A percentile compares a stretch with the other conserved stretches of the same genome.
Conservation (phyloP, 371 early-diverging fungal genomes). For the Mortierella sp. region DNA sequence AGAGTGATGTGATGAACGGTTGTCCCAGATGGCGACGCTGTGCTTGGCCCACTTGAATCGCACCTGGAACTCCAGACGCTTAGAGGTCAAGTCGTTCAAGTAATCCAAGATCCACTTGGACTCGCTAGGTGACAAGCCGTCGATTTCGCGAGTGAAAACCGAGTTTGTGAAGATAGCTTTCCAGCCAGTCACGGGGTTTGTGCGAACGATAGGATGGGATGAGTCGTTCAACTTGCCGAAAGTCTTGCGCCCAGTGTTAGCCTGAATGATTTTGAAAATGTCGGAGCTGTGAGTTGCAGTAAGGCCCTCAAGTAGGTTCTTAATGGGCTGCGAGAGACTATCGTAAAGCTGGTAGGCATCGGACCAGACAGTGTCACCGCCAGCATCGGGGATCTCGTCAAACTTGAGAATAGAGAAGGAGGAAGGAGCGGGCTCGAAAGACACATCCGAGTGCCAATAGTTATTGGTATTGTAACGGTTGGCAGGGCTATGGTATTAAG, state of each 20-base stretch:
- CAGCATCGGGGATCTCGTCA: conserved; percentile 64
- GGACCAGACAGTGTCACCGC: conserved; percentile 74
- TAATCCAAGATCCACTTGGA: conserved; percentile 68
- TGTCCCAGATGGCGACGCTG: conserved; percentile 80
- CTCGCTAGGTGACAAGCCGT: conserved; percentile 65
- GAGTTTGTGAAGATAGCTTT: conserved; percentile 74
- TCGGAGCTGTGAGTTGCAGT: conserved; percentile 73
- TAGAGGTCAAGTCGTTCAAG: conserved; percentile 63
- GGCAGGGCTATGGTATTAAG: conserved; percentile 10
- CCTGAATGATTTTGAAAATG: conserved; percentile 59
- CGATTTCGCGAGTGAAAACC: conserved; percentile 72
- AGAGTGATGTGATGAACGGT: conserved; percentile 66
- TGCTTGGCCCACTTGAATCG: conserved; percentile 73
- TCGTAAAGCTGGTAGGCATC: conserved; percentile 74
- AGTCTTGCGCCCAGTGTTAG: conserved; percentile 54
- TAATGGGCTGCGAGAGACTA: conserved; percentile 64
- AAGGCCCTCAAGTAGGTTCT: conserved; percentile 69
- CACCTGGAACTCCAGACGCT: conserved; percentile 72
- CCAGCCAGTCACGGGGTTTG: conserved; percentile 80
- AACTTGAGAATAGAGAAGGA: conserved; percentile 69
- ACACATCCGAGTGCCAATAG: conserved; percentile 72
- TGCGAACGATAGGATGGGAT: conserved; percentile 71
- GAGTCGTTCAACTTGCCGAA: conserved; percentile 62
- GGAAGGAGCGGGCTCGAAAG: conserved; percentile 70
- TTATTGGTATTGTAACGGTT: conserved; percentile 57